Evolutionary conservation across 345 rosid species (phyloP).

Genomic region (Luvunga scandens): DNA sequence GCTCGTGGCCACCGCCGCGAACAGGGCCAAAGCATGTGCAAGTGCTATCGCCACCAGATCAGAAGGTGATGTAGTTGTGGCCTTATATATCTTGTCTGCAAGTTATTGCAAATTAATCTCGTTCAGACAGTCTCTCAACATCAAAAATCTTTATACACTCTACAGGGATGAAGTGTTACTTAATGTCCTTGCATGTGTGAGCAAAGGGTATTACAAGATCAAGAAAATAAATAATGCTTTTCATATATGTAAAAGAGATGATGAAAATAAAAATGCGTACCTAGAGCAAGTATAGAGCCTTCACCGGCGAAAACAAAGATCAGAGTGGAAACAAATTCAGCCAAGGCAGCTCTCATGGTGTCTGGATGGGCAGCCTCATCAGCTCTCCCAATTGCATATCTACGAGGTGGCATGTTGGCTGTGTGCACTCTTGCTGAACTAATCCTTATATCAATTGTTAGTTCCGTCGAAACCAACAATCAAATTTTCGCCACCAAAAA

Average conservation of each 20-base stretch:
- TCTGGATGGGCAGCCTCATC: conserved; percentile 54
- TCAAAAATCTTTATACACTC: no score
- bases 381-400: conserved; percentile 41
- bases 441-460: not conserved
- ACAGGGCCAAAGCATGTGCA: conserved; percentile 63
- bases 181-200: not conserved
- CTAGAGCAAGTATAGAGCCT: conserved; percentile 74
- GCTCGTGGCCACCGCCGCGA: conserved; percentile 57
- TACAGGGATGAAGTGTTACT: not conserved
- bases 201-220: no score
- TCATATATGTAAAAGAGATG: not conserved
- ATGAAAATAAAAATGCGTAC: conserved; percentile 16
- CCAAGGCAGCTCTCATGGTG: conserved; percentile 52
- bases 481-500: not conserved
- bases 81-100: conserved; percentile 52
- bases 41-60: conserved; percentile 54
- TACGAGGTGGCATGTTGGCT: conserved; percentile 32
- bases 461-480: not conserved
- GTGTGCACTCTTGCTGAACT: not conserved
- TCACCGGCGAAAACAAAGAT: conserved; percentile 78
- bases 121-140: no score
- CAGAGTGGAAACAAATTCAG: conserved; percentile 68
- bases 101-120: no score
- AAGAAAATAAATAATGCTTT: no score
- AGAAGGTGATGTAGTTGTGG: conserved; percentile 32